Base-by-base conservation (phyloP, 2,329 filamentous ascomycete species). In the Aspergillus amoenus region DNA sequence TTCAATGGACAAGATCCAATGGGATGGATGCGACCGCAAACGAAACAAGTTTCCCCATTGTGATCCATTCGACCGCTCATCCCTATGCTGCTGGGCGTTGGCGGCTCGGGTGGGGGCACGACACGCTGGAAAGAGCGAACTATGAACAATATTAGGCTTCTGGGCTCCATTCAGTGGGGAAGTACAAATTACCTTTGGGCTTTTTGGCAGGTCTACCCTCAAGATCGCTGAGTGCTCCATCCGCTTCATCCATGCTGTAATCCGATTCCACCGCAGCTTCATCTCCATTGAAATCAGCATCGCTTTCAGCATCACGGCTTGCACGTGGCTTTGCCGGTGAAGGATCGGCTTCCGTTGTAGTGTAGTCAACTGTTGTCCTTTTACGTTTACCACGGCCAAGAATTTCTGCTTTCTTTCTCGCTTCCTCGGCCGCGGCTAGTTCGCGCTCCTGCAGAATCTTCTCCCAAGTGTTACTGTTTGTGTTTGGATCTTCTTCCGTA, bases 391-490 rank as follows among this genome's bases (percentile, higher is more conserved):
- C 94, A 58, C 94, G 86, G 11, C 94, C 94, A 47, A 97, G 84
- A n/a, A 84, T 84, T 70, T 95, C 85, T 48, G 86, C 82, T 57
- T 87, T 85, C 15, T 78, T 81, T 34, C 86, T 86, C 7, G 87
- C 86, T 66, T 92, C 87, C 55, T 85, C 85, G n/a, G 84, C 82
- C 3, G 92, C 93, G 54, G 88, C 86, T 42, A 84, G 86, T 72
- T 96, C 91, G 61, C 94, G 87, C 69, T 95, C 85, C 52, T 87
- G 86, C 37, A 99, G 79, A 58, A 99, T 97, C 65, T 88, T 88
- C 53, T 96, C 92, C 95, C 95, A 99, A 0, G 95, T 85, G 37
- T 85, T 87, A 13, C 84, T 82, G 66, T 87, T 87, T 9, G 87
- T 80, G 0, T 81, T 78, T 7, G 80, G 72, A 9, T 67, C 67